Percentiles rank a stretch among this genome's conserved stretches.
Evolutionary conservation across 2,329 filamentous ascomycete genomes (phyloP).

Genomic region (Tolypocladium capitatum): DNA sequence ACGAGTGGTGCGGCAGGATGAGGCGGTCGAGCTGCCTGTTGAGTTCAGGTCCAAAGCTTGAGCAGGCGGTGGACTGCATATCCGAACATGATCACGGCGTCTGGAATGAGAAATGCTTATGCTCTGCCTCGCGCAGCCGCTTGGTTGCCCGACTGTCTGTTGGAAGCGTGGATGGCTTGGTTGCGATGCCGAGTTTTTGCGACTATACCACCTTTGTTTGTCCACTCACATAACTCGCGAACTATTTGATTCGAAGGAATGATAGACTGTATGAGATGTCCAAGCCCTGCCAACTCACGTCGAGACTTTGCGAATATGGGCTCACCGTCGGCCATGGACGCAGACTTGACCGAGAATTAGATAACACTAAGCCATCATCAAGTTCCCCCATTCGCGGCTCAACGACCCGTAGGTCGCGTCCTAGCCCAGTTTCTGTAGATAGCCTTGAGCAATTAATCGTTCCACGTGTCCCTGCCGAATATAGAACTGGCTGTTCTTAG

Average conservation of each 20-base stretch:
- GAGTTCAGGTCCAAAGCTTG: conserved; percentile 8
- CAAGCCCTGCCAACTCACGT: neutral
- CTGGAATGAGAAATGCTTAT: conserved; percentile 14
- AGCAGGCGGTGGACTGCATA: conserved; percentile 7
- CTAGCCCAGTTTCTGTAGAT: conserved; percentile 68
- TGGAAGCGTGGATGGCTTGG: neutral
- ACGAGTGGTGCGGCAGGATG: neutral
- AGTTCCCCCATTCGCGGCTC: no score
- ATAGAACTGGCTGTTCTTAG: conserved; percentile 97
- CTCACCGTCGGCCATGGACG: neutral
- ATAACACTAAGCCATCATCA: neutral
- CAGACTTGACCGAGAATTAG: neutral
- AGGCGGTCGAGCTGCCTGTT: neutral
- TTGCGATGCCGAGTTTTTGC: neutral
- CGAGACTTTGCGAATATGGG: no score
- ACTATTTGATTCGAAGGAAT: neutral
- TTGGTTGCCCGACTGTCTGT: neutral
- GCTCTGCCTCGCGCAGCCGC: conserved; percentile 5
- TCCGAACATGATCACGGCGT: conserved; percentile 16
- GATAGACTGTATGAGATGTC: neutral
- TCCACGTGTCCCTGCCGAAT: conserved; percentile 98
- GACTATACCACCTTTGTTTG: conserved; percentile 1
- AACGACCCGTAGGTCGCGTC: neutral
- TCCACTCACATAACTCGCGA: neutral
- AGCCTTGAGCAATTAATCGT: conserved; percentile 83